Base-by-base conservation (phyloP, 1,139 yeast genomes). In the Scheffersomyces cryptocercus region DNA sequence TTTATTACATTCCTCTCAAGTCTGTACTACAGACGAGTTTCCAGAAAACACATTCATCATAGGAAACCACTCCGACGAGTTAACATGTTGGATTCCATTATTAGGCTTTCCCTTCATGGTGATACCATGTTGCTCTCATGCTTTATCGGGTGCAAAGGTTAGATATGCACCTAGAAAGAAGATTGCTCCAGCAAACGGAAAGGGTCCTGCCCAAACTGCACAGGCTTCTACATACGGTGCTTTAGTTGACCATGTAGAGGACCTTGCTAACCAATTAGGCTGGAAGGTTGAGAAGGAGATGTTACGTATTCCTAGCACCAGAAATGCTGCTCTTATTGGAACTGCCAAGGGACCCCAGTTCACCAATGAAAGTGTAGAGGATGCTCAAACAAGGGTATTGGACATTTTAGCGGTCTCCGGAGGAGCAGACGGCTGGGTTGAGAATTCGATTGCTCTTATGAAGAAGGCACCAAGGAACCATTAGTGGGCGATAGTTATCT, bases 1-100 rank as follows among this genome's bases (percentile, higher is more conserved):
- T 45, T 64, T 88, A 29, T 61, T 83, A 24, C 62, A 71, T 16
- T 81, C 88, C 4, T 73, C 84, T 0, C 75, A 71, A 47, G 87
- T 88, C 6, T 70, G 75, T 35, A 82, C 86, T 44, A 76, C 83
- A 9, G 83, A 85, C 1, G 85, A 82, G 36, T 85, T 86, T 48
- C 83, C 87, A 0, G 60, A 67, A 24, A 79, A 85, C 53, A 84
- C 96, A 0, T 93, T 93, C 56, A 67, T 91, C 35, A 90, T 93
- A 41, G 99, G 98, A 1, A 93, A 93, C 59, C 99, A 93, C 58
- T 88, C 96, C 0, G 99, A 93, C 61, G 98, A 93, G 60, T 73
- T 93, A 46, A 91, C 98, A 0, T 88, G 96, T 52, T 93, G 98
- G 97, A 83, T 91, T 28, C 99, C 99, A 1, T 66, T 93, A 10